Evolutionary conservation across 208 protist species (phyloP).

Genomic region (Trypanosoma caninum): DNA sequence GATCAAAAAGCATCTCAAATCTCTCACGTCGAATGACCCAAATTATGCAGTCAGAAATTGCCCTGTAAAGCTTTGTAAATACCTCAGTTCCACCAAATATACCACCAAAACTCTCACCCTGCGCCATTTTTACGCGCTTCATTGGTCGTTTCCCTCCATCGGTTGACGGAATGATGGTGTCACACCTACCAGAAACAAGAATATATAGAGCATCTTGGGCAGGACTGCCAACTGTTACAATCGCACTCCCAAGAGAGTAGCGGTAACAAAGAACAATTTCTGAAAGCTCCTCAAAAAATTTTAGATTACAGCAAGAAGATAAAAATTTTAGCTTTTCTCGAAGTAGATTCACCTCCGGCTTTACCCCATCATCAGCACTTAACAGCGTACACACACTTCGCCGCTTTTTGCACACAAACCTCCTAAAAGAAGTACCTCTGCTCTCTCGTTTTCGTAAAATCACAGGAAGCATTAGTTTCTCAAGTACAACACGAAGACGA

Average conservation of each 20-base stretch:
- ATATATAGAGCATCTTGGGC: conserved; percentile 69
- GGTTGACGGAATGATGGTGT: conserved; percentile 12
- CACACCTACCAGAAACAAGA: conserved; percentile 76
- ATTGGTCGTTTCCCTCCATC: conserved; percentile 21
- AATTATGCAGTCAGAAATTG: conserved; percentile 75
- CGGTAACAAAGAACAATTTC: conserved; percentile 54
- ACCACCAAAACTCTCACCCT: conserved; percentile 68
- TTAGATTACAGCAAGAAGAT: conserved; percentile 41
- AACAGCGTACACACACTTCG: background rate
- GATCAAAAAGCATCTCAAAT: conserved; percentile 66
- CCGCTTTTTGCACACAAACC: background rate
- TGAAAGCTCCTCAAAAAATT: conserved; percentile 61
- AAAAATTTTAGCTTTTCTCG: conserved; percentile 56
- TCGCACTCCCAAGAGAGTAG: conserved; percentile 51
- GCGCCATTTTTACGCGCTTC: conserved; percentile 15
- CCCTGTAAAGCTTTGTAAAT: conserved; percentile 60
- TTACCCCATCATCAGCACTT: conserved; percentile 12
- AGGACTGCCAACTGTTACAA: conserved; percentile 46
- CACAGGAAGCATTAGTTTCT: conserved; percentile 60
- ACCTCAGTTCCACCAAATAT: conserved; percentile 54
- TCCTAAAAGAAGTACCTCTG: conserved; percentile 20
- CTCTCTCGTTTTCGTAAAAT: conserved; percentile 48
- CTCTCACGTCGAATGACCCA: conserved; percentile 51
- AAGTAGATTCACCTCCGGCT: conserved; percentile 48
- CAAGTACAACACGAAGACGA: conserved; percentile 53